These are phyloP conservation scores for Venturia asperata DNA, from an alignment of 2,329 filamentous ascomycete genomes.

Conservation along the genomic window DNA sequence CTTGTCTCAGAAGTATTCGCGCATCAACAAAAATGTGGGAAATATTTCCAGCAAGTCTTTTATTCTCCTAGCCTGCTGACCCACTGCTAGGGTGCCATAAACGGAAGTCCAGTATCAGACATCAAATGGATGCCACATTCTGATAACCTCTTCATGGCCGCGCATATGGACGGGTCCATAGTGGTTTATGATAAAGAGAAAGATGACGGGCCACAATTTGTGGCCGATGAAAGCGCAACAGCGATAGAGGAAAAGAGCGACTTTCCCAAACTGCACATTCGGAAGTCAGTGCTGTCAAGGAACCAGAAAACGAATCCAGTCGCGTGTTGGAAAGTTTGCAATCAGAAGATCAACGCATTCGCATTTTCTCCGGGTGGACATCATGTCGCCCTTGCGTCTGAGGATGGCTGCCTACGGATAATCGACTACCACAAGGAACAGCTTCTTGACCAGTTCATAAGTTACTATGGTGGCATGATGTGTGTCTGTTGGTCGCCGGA, in stretches of 20 bases:
- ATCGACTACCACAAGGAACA: slow-evolving; percentile 89
- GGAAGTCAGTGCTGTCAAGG: slow-evolving; percentile 87
- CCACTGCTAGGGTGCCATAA: slow-evolving; percentile 65
- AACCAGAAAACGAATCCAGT: slow-evolving; percentile 93
- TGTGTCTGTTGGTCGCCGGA: slow-evolving; percentile 98
- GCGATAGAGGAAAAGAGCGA: slow-evolving; percentile 15
- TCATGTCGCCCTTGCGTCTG: slow-evolving; percentile 82
- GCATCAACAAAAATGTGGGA: slow-evolving; percentile 86
- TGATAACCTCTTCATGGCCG: slow-evolving; percentile 84
- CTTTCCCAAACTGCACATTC: slow-evolving; percentile 52
- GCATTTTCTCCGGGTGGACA: slow-evolving; percentile 84
- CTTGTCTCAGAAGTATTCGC: slow-evolving; percentile 88
- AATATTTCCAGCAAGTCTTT: not conserved
- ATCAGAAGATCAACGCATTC: slow-evolving; percentile 83
- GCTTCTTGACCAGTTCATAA: slow-evolving; percentile 81
- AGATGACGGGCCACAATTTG: slow-evolving; percentile 68
- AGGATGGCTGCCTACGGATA: slow-evolving; percentile 82
- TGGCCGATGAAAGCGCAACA: slow-evolving; percentile 48
- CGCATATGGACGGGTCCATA: slow-evolving; percentile 83
- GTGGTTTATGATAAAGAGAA: slow-evolving; percentile 98
- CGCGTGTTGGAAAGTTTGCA: slow-evolving; percentile 85
- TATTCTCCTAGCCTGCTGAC: not conserved
- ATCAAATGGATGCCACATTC: slow-evolving; percentile 93
- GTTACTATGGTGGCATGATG: slow-evolving; percentile 87
- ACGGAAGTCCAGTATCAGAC: slow-evolving; percentile 73